Conservation (phyloP, 768 basidiomycete species). For the Cubamyces lactineus region DNA sequence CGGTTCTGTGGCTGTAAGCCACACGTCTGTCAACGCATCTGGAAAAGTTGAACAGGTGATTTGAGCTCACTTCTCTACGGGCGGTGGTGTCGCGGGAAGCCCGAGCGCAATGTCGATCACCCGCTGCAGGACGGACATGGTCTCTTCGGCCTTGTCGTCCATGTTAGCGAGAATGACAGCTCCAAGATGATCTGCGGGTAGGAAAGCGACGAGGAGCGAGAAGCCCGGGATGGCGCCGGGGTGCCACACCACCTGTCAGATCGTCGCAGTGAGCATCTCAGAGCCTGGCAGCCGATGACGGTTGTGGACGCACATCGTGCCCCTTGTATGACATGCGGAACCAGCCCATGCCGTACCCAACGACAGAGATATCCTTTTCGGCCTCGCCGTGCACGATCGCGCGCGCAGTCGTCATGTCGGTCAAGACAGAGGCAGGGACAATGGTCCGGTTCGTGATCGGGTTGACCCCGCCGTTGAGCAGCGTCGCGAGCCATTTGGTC, state of each 20-base stretch:
- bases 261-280: background rate
- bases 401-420: conserved; percentile 37
- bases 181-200: conserved; percentile 42
- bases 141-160: conserved; percentile 10
- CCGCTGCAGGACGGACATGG: conserved; percentile 2
- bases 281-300: background rate
- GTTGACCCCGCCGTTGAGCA: conserved; percentile 42
- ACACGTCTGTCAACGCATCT: too few species aligned
- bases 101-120: conserved; percentile 6
- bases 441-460: conserved; percentile 36
- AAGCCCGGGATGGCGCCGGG: conserved; percentile 41
- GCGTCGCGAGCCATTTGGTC: conserved; percentile 43
- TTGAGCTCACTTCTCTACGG: background rate
- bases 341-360: conserved; percentile 50
- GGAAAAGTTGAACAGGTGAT: too few species aligned
- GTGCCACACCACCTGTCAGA: conserved; percentile 39
- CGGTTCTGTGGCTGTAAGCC: too few species aligned
- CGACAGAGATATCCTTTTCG: conserved; percentile 31
- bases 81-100: background rate
- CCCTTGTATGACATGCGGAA: conserved; percentile 40
- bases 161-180: conserved; percentile 32
- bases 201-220: conserved; percentile 37
- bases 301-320: conserved; percentile 39
- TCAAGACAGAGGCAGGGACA: conserved; percentile 38
- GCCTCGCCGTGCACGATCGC: conserved; percentile 27